Percentiles rank a stretch among this genome's conserved stretches.
Conservation (phyloP, 2,329 filamentous ascomycete genomes). For the Aurifilum marmelostoma region DNA sequence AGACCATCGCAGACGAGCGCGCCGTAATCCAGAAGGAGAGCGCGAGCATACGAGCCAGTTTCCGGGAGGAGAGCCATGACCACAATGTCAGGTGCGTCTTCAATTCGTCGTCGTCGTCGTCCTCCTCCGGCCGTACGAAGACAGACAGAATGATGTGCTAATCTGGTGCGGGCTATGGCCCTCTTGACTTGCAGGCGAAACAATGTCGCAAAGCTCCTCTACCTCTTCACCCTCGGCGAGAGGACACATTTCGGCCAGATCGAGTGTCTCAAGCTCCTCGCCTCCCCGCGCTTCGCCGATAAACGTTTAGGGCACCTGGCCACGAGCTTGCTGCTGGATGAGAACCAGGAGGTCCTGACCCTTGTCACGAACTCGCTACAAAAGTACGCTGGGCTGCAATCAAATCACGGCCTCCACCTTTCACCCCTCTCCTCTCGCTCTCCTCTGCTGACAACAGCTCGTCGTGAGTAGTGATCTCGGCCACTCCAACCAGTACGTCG, state of each 20-base stretch:
- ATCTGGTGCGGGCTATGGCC: conserved; percentile 30
- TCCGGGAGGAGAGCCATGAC: conserved; percentile 94
- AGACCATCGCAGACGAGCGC: conserved; percentile 98
- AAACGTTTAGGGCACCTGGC: conserved; percentile 95
- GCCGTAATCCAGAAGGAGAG: conserved; percentile 99
- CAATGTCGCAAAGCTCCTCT: conserved; percentile 97
- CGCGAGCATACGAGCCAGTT: conserved; percentile 94
- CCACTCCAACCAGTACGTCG: conserved; percentile 98
- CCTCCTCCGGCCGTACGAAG: too few relatives aligned
- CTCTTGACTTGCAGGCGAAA: conserved; percentile 69
- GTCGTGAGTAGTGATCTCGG: conserved; percentile 74
- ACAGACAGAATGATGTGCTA: conserved; percentile 12
- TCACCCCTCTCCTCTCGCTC: too few relatives aligned
- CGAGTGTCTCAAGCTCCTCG: conserved; percentile 95
- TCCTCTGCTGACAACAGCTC: conserved; percentile 39
- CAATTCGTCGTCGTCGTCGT: neutral
- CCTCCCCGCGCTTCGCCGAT: conserved; percentile 95
- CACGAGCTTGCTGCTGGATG: conserved; percentile 92
- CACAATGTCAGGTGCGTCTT: conserved; percentile 78
- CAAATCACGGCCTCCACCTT: too few relatives aligned
- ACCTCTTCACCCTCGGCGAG: conserved; percentile 96
- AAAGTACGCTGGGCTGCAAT: too few relatives aligned
- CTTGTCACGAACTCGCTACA: conserved; percentile 97
- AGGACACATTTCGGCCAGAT: conserved; percentile 99
- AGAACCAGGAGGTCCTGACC: conserved; percentile 97